These are phyloP conservation scores for Fragaria ananassa DNA, from an alignment of 306 rosid species.

Conservation along the genomic window DNA sequence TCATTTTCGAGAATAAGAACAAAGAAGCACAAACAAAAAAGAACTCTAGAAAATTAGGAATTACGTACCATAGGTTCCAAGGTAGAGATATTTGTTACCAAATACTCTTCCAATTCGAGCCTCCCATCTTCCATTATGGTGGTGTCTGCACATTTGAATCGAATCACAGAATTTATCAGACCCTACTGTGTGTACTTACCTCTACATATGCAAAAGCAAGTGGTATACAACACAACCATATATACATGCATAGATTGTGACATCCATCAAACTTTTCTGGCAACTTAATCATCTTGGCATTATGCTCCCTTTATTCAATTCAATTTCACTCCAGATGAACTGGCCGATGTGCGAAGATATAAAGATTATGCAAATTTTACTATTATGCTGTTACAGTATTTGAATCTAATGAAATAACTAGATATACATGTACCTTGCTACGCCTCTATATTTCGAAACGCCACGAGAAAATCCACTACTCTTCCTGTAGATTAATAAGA, in stretches of 20 bases:
- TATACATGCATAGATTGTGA: slow-evolving; percentile 2
- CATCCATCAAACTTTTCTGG: not conserved
- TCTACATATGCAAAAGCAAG: not conserved
- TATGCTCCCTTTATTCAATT: not conserved
- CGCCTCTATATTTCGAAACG: slow-evolving; percentile 92
- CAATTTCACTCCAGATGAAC: not conserved
- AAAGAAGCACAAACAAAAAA: not conserved
- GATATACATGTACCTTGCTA: slow-evolving; percentile 59
- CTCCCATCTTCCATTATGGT: slow-evolving; percentile 60
- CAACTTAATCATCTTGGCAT: slow-evolving; percentile 6
- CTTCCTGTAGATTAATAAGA: slow-evolving; percentile 43
- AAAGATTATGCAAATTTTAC: not conserved
- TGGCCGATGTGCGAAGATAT: not conserved
- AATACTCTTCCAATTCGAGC: slow-evolving; percentile 50
- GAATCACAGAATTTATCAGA: slow-evolving; percentile 7
- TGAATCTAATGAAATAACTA: not conserved
- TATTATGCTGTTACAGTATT: too few species aligned
- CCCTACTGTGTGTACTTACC: not conserved
- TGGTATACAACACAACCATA: not conserved
- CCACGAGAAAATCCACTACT: slow-evolving; percentile 99
- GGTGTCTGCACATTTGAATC: slow-evolving; percentile 35
- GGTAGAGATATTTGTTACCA: slow-evolving; percentile 53
- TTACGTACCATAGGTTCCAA: slow-evolving; percentile 46
- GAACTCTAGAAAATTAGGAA: not conserved
- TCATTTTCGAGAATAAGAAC: not conserved